Evolutionary conservation across 441 rosid species (phyloP), one percentile per base, ranked within the genome.

Genomic region (Populus hybrid): DNA sequence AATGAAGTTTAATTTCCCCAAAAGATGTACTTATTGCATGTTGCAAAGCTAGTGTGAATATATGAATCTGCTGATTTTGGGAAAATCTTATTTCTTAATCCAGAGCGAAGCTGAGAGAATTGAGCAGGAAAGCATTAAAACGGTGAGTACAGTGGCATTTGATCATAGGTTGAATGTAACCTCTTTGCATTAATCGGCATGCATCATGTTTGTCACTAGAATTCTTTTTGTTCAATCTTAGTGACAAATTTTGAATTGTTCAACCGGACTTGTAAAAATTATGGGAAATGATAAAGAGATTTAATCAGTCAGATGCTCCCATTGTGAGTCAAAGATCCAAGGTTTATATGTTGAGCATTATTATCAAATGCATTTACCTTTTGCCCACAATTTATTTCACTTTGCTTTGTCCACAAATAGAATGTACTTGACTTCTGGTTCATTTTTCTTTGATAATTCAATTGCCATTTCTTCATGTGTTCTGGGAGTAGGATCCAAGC

Each of bases 81-180:
- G 59, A 3, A 65, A 6, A 5, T 75, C 74, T 75, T 79, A 26
- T 5, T 21, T 77, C 26, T 81, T 69, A 72, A 11, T 73, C 9
- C 87, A 96, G 98, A 89, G 88, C 35, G 97, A 94, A 81, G 92
- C 87, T 72, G 98, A 93, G 90, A 92, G 97, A 69, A 76, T 82
- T 76, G 80, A 80, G 82, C 96, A 91, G 84, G 90, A 86, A 20
- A 85, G 82, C 69, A 83, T 82, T 67, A 77, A 83, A 53, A 84
- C 78, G 87, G 99, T 94, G 68, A 82, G 84, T 72, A 28, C 32
- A 42, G 16, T 42, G 65, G 36, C 21, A 28, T 67, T 32, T 40
- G 10, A 59, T 73, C 50, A 61, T 46, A 53, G 28, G 67, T 38
- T 61, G 32, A 9, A 16, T n/a, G 1, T 53, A 35, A 34, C 10